Base-by-base conservation (phyloP, 805 yeast genomes). In the Suhomyces faveliae region DNA sequence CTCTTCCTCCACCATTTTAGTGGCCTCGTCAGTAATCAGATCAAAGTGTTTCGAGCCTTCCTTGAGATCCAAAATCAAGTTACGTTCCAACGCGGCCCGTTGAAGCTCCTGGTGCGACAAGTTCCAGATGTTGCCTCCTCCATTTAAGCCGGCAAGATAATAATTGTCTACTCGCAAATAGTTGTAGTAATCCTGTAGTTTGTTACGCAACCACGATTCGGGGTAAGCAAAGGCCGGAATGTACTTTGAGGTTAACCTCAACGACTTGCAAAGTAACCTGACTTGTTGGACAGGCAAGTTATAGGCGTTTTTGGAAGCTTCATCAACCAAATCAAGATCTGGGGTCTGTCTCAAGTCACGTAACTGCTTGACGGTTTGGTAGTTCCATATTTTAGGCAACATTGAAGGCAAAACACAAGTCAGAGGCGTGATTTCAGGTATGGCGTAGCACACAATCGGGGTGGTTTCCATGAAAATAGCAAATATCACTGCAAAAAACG, bases 391-490 rank as follows among this genome's bases (percentile, higher is more conserved):
- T 46, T 62, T 68, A 35, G 77, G 74, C 30, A 71, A 54, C 20
- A 79, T 63, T 6, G 64, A 62, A 1, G 85, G 84, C 25, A 80
- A 66, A 8, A 78, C 67, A 60, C 86, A 82, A 9, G 85, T 81
- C 66, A 74, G 75, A 8, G 86, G 84, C 0, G 83, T 74, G 4
- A 82, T 57, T 51, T 77, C 78, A 0, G 87, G 87, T 43, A 80
- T 58, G 3, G 69, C 59, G 46, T 73, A 78, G 56, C 84, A 80
- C 4, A 83, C 51, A 1, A 79, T 17, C 0, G 85, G 84, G 0
- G 85, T 78, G 43, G 66, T 56, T 54, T 83, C 88, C 57, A 77
- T 78, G 59, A 80, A 81, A 2, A 80, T 52, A 22, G 77, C 40
- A 41, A 77, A 66, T 5, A 80, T 52, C 2, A 80, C 38, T 1